Base-by-base conservation (phyloP, 2,329 filamentous ascomycete genomes). In the Paecilomyces sp. region DNA sequence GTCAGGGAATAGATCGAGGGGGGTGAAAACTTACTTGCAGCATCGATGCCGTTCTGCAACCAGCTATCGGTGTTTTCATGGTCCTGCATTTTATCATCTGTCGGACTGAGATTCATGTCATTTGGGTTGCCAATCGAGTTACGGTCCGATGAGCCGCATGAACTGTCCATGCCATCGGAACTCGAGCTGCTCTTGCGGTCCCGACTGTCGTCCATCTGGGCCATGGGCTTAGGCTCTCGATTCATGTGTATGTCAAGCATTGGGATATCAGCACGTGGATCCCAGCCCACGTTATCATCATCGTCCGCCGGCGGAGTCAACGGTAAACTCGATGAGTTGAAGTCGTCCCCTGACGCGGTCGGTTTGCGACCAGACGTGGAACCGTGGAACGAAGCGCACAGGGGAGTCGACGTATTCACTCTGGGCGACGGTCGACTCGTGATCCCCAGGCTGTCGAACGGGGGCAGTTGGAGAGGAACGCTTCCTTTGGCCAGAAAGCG, bases 391-490 rank as follows among this genome's bases (percentile, higher is more conserved):
- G 36, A 41, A 18, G 36, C 36, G 7, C 36, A 41, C 36, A 41
- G 13, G 6, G 36, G 36, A 41, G 36, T n/a, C 15, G 41, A 47
- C 41, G 8, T n/a, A 47, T 47, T 47, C 41, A 47, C n/a, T 5
- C n/a, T 47, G 13, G 15, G 41, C n/a, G 41, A 47, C 41, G n/a
- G 41, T 47, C n/a, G 41, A 47, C 75, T 73, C 57, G 77, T 76
- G 60, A 82, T 82, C 34, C 80, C 80, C 56, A 83, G 73, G 18
- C 76, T 71, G 58, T 83, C 77, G 66, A 84, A 83, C 1, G 81
- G 81, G 4, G 82, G 82, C 15, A 85, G 75, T 57, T 82, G 79
- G 50, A 85, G 70, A 34, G 72, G 67, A 4, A 66, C 67, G 60
- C 65, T 75, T 56, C 69, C 70, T 58, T 70, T 74, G 47, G 74